These are phyloP conservation scores for Saccharomycopsis hybrid DNA, from an alignment of 1,139 yeast genomes.

Conservation along the genomic window DNA sequence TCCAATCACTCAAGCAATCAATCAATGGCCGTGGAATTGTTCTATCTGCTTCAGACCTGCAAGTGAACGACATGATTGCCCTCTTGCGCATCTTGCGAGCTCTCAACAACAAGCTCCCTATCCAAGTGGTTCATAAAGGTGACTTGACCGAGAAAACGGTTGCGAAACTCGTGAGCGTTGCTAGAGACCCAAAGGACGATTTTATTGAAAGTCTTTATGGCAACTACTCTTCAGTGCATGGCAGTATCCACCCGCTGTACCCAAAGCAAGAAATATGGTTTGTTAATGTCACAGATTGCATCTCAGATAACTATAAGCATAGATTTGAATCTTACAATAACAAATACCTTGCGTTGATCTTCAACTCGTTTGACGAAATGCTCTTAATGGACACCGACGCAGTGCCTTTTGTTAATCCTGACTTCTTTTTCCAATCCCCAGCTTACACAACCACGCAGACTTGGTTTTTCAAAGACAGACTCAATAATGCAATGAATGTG, in stretches of 20 bases:
- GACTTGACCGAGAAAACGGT: conserved; percentile 25
- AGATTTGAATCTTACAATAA: conserved; percentile 39
- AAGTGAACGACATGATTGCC: conserved; percentile 33
- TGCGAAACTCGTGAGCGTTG: conserved; percentile 26
- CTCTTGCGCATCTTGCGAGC: conserved; percentile 32
- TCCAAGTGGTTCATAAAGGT: conserved; percentile 33
- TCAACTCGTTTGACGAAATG: conserved; percentile 44
- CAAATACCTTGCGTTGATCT: conserved; percentile 42
- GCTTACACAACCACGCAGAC: conserved; percentile 37
- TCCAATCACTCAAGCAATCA: conserved; percentile 31
- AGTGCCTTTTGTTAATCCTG: conserved; percentile 37
- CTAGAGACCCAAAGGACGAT: conserved; percentile 22
- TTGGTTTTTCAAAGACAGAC: conserved; percentile 43
- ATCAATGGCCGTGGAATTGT: conserved; percentile 43
- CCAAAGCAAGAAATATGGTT: conserved; percentile 46
- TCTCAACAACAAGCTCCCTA: conserved; percentile 34
- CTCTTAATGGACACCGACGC: conserved; percentile 48
- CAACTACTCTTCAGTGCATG: not conserved
- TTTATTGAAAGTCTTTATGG: too few species aligned
- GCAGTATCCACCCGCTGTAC: conserved; percentile 27
- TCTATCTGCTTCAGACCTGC: conserved; percentile 35
- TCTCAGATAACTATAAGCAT: conserved; percentile 27
- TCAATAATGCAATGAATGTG: conserved; percentile 32
- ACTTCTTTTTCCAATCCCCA: conserved; percentile 33
- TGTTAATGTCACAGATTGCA: conserved; percentile 33